Evolutionary conservation across 805 yeast species (phyloP), one percentile per base, ranked within the genome.

Genomic region (Monosporozyma aerobia): DNA sequence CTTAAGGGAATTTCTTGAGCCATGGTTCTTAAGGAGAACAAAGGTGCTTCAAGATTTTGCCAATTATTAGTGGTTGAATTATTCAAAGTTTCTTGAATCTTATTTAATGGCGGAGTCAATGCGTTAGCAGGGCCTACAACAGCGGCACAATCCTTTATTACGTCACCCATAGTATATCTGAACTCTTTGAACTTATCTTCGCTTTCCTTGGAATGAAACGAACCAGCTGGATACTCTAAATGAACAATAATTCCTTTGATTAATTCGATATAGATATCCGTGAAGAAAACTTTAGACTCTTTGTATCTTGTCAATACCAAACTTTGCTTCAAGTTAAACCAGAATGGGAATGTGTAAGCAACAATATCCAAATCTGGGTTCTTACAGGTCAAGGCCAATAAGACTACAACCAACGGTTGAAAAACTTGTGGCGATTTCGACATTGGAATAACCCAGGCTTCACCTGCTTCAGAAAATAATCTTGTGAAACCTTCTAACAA

Each of bases 81-180:
- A 6, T 55, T 59, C 29, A 74, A 52, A 1, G 71, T 61, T 7
- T 58, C 50, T 58, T 79, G 79, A 48, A 90, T 78, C 60, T 76
- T 78, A 37, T 72, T 70, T 60, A 82, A 85, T 19, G 97, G 95
- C 51, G 87, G 82, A 23, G 71, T 68, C 37, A 94, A 73, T 0
- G 96, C 89, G 43, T 69, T 73, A 9, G 78, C 70, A 2, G 95
- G 76, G 1, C 98, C 98, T 44, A 88, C 82, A 3, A 94, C 92
- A 1, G 87, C 87, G 60, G 97, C 87, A 72, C 98, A 90, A 65
- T 90, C 96, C 64, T 95, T 95, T 56, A 94, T 72, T n/a, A 92
- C 96, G 67, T 94, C 98, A 40, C 98, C 98, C 87, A 94, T 87
- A 53, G 89, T 96, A 69, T 94, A 94, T 63, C 99, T 78, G 70